Conservation (phyloP, 2,329 filamentous ascomycete species). For the Fusarium veterinarium region DNA sequence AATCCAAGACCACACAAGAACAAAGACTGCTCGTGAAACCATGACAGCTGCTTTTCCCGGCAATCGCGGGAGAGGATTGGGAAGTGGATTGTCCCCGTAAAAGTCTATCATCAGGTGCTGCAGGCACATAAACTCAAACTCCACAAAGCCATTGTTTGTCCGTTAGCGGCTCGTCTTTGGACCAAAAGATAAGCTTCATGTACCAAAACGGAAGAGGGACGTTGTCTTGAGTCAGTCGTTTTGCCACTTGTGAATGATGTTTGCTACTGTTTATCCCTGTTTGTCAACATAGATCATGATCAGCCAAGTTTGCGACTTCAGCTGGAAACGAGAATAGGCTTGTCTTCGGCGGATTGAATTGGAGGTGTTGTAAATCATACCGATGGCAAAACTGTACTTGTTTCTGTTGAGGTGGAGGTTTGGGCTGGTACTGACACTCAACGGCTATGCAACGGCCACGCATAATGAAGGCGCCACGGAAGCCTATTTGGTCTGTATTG, state of each 20-base stretch:
- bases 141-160: constrained; percentile 5
- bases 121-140: constrained; percentile 27
- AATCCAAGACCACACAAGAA: constrained; percentile 4
- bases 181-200: constrained; percentile 1
- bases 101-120: constrained; percentile 7
- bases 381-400: not conserved
- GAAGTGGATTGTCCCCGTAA: not conserved
- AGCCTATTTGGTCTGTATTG: not conserved
- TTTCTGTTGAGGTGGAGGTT: not conserved
- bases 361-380: not conserved
- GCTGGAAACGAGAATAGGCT: not conserved
- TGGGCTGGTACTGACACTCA: not conserved
- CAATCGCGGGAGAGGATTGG: not conserved
- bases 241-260: constrained; percentile 10
- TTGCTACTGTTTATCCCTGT: not conserved
- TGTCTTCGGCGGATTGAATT: not conserved
- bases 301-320: not conserved
- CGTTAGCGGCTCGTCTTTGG: constrained; percentile 7
- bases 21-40: constrained; percentile 11
- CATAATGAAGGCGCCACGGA: not conserved
- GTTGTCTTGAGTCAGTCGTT: constrained; percentile 21
- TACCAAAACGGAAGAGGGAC: constrained; percentile 10
- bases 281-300: not conserved
- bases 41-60: not conserved
- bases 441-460: not conserved